phyloP scores from a whole-genome alignment of 768 basidiomycete species.

The Daedalea quercina region DNA sequence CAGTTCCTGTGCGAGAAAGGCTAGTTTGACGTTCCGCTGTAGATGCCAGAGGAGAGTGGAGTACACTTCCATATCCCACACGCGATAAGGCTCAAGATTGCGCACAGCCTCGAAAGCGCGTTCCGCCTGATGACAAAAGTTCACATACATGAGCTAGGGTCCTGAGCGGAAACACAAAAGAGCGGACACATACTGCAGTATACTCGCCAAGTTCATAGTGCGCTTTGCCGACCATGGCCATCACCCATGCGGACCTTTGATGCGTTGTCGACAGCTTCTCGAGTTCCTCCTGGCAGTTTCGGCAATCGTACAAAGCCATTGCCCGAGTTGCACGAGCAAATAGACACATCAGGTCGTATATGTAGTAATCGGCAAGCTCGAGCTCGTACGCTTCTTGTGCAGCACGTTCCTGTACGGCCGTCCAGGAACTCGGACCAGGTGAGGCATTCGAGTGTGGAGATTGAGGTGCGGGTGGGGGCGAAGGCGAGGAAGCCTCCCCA shows the following conservation, averaged over 20 bases:
- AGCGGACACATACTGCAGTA: conserved; percentile 55
- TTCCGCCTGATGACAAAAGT: conserved; percentile 55
- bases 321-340: conserved; percentile 79
- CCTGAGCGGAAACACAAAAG: neutral
- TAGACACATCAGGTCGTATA: conserved; percentile 73
- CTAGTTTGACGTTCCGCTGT: conserved; percentile 75
- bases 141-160: conserved; percentile 15
- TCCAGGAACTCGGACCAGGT: conserved; percentile 57
- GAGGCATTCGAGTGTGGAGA: conserved; percentile 42
- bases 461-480: conserved; percentile 32
- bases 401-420: conserved; percentile 59
- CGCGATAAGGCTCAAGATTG: conserved; percentile 80
- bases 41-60: conserved; percentile 96
- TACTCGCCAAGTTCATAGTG: conserved; percentile 91
- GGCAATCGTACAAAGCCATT: conserved; percentile 70
- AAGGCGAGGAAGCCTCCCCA: conserved; percentile 53
- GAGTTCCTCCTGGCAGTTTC: conserved; percentile 67
- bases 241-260: conserved; percentile 68
- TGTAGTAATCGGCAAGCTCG: conserved; percentile 74
- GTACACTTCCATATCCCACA: conserved; percentile 93
- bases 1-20: conserved; percentile 89
- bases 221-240: conserved; percentile 79
- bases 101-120: conserved; percentile 82
- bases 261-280: conserved; percentile 70
- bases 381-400: conserved; percentile 66